Conservation (phyloP, 176 grass and related monocot genomes). For the Pontederia paniculata region DNA sequence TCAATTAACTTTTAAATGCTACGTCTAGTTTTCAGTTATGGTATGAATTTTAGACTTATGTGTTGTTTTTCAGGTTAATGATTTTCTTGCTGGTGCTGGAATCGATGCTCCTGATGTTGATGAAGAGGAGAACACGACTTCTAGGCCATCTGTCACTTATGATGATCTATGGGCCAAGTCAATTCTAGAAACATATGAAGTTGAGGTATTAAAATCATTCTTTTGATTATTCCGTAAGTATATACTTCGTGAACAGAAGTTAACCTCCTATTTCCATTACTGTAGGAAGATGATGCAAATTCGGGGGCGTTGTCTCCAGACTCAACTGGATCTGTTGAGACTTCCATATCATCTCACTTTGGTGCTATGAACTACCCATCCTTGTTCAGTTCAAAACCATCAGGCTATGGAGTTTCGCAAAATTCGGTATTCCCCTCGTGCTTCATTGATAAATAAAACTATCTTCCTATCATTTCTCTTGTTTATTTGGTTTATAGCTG, state of each 20-base stretch:
- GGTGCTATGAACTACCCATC: slow-evolving; percentile 93
- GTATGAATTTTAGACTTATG: neutral
- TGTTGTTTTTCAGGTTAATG: slow-evolving; percentile 62
- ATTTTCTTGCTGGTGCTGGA: slow-evolving; percentile 98
- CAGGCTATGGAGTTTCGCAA: slow-evolving; percentile 56
- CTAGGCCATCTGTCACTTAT: slow-evolving; percentile 85
- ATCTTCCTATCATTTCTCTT: no score
- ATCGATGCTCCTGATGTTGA: slow-evolving; percentile 97
- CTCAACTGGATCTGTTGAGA: slow-evolving; percentile 90
- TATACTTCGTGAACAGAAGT: slow-evolving; percentile 1
- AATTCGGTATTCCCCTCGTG: slow-evolving; percentile 42
- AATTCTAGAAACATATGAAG: slow-evolving; percentile 85
- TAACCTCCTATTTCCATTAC: slow-evolving; percentile 1
- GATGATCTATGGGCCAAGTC: slow-evolving; percentile 98
- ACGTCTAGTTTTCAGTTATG: no score
- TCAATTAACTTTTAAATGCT: neutral
- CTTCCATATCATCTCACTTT: slow-evolving; percentile 97
- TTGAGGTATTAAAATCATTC: slow-evolving; percentile 34
- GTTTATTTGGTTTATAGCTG: no score
- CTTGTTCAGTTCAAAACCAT: slow-evolving; percentile 86
- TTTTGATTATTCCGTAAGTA: slow-evolving; percentile 13
- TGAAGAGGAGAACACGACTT: slow-evolving; percentile 81
- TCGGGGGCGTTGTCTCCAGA: slow-evolving; percentile 88
- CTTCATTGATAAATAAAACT: neutral
- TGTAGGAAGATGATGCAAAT: slow-evolving; percentile 87